Base-by-base conservation (phyloP, 129 eudicot species). In the Flaveria trinervia region DNA sequence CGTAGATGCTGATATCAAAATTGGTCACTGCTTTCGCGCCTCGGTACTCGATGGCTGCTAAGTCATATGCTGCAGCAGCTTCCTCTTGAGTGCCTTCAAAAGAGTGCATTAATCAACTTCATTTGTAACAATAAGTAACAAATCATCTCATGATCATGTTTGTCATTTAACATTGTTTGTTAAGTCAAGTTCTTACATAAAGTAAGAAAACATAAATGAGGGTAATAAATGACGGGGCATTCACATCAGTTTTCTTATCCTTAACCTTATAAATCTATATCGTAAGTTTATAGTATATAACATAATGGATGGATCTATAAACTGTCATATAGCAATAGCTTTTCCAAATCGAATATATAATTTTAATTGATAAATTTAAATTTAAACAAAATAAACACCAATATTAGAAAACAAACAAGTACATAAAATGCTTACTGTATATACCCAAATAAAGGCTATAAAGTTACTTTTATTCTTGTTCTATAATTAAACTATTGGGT, bases 11-110 rank as follows among this genome's bases (percentile, higher is more conserved):
- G 43, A 93, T 90, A 78, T 93, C 92, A 20, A 93, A 93, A 77
- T 93, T 93, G 71, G 98, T 93, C 8, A 93, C 96, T 17, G 98
- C 98, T 65, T 88, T 90, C 13, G 91, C 71, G 14, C 98, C 98
- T 69, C 92, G 81, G 59, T 85, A 87, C 71, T 84, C 85, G 8
- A 93, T 93, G 30, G 98, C 98, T 7, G 98, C 98, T 82, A 83
- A 56, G 76, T 93, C 98, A 68, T 93, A 93, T 73, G 98, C 98
- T 54, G 83, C 84, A 0, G 98, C 98, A 28, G 98, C 98, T 82
- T 93, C 98, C 70, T 93, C 96, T 90, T 93, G 92, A 23, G 98
- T 83, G 73, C 84, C 98, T 93, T 62, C 9, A 62, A 78, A 30
- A 20, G 64, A n/a, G 48, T 17, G 30, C 9, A 15, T 82, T 25